Evolutionary conservation across 257 asterid species (phyloP), one percentile per base, ranked within the genome.

Genomic region (Coffea eugenioides): DNA sequence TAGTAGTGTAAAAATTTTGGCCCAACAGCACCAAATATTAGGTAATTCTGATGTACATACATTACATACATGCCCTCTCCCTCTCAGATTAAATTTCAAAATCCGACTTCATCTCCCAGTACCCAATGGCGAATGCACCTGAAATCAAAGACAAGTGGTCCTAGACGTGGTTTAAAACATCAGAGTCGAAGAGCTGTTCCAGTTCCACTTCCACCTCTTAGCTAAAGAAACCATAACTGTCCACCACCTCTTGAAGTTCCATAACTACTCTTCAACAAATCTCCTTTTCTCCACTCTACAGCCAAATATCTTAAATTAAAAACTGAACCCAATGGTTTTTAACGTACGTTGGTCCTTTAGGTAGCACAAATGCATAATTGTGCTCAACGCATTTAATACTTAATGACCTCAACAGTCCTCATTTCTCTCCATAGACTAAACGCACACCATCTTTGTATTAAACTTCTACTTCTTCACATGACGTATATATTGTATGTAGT

Each of bases 191-290:
- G 71, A 66, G 52, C 2, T 4, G 13, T 48, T 48, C 52, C 52
- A 18, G 59, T 52, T 52, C 64, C 64, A 56, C 64, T 9, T 52
- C 64, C 64, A 56, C 64, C n/a, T 18, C 25, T 18, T 20, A 67
- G 20, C n/a, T 4, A 65, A 64, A 45, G 18, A 15, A 69, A 48
- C 39, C 49, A 77, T 67, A 73, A 77, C 82, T 71, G 69, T 45
- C 69, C 79, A 31, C 76, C 57, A 31, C 76, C 57, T 81, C 83
- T 76, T 71, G 49, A 56, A 67, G 73, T 80, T 77, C 46, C 88
- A 86, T 81, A 85, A 83, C 88, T 82, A 81, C 85, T 87, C 81
- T 83, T 86, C 88, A 89, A 86, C 89, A 77, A 73, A 67, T 73
- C 77, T 25, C 27, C 69, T 68, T 64, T 54, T n/a, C 16, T 81